Base-by-base conservation (phyloP, 371 early-diverging fungal species). In the Funneliformis caledonium region DNA sequence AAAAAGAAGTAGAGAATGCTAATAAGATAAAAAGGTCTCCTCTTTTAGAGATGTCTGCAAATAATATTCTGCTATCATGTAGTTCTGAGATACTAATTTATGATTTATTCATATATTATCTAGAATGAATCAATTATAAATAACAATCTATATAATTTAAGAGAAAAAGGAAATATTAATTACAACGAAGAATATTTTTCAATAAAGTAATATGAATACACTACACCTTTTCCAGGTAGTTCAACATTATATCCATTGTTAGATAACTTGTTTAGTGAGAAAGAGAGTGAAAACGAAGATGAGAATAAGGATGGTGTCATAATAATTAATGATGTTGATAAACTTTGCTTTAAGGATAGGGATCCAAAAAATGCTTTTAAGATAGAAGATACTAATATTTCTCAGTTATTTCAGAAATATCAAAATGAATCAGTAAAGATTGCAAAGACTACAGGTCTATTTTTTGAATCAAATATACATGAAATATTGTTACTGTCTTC, bases 11-110 rank as follows among this genome's bases (percentile, higher is more conserved):
- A 16, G 10, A 73, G 48, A 22, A 73, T 73, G 26, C 74, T 56
- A 73, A 73, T 37, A 73, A 73, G 74, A 9, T 73, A 73, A 73
- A 73, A 56, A 73, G 1, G 33, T 73, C 22, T 52, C 7, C 31
- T 26, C 19, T 42, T 69, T 69, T 69, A 33, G 22, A 10, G 19
- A 73, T 73, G 16, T 73, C 74, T 11, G 56, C 14, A 52, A 73
- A 73, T n/a, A 37, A 56, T 73, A 59, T 33, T 52, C 37, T 56
- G 74, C 74, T 56, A 0, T 56, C 56, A 16, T 22, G 56, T 10
- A 73, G 50, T 31, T 8, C 74, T 33, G 9, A 73, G 45, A 73
- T 56, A 33, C 52, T 48, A 73, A 48, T 73, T 73, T 47, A 73
- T 52, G 26, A 56, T 52, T 73, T 70, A 37, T 11, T 52, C 33